phyloP scores from a whole-genome alignment of 352 stramenopile species.

The Phytophthora podocarpi region DNA sequence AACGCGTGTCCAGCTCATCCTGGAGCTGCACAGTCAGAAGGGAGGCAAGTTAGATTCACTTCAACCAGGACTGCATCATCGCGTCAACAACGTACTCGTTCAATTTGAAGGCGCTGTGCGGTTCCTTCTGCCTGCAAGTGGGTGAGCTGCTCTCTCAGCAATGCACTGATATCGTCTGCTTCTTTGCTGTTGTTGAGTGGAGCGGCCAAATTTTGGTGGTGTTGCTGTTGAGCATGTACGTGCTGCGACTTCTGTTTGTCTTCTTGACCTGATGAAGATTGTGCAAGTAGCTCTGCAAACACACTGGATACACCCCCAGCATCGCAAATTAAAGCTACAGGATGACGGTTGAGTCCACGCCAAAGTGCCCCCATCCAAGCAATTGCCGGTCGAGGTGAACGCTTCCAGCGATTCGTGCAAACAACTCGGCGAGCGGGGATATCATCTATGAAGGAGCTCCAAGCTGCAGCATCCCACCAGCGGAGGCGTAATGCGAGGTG shows the following conservation, averaged over 20 bases:
- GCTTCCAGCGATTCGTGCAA: constrained; percentile 64
- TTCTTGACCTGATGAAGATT: constrained; percentile 8
- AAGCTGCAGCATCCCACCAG: constrained; percentile 53
- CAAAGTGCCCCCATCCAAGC: constrained; percentile 72
- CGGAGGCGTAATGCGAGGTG: constrained; percentile 40
- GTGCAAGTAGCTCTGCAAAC: constrained; percentile 42
- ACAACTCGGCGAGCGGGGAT: constrained; percentile 53
- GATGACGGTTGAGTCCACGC: constrained; percentile 74
- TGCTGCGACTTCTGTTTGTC: not conserved
- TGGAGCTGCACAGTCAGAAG: constrained; percentile 49
- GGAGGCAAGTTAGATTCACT: constrained; percentile 4
- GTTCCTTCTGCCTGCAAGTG: constrained; percentile 56
- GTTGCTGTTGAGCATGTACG: constrained; percentile 1
- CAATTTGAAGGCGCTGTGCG: constrained; percentile 51
- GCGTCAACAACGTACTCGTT: constrained; percentile 31
- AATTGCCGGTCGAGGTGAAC: constrained; percentile 32
- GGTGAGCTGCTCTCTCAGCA: constrained; percentile 50
- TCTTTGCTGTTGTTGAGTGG: not conserved
- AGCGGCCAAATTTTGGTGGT: not conserved
- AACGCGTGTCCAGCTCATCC: constrained; percentile 54
- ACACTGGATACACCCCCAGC: constrained; percentile 65
- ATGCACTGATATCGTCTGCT: not conserved
- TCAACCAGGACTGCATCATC: not conserved
- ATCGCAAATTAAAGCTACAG: constrained; percentile 76
- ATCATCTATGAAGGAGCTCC: constrained; percentile 43